Evolutionary conservation across 805 yeast species (phyloP), one percentile per base, ranked within the genome.

Genomic region (Candida rishiriensis): DNA sequence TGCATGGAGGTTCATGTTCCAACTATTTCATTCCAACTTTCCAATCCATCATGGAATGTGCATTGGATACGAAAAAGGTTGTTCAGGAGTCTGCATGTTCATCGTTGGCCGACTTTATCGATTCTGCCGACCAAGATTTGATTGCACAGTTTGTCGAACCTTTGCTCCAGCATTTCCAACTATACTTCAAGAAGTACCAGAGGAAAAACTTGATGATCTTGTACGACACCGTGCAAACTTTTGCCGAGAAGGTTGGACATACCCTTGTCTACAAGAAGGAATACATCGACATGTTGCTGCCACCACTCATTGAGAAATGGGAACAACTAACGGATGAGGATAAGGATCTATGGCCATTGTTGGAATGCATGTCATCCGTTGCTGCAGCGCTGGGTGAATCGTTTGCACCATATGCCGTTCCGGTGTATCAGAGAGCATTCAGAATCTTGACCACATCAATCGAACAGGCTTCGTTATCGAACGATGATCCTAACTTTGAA

Each of bases 81-180:
- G 99, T 91, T n/a, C 99, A 93, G 66, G 91, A 89, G 57, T 85
- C 96, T 44, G 97, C 96, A 1, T 88, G 96, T 54, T 79, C 89
- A 32, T 86, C 97, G 10, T 75, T 91, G 36, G 84, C 96, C 1
- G 82, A 81, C 44, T 85, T 90, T 49, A 81, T 90, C 34, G 97
- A 90, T 56, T 78, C 74, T 46, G 75, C 93, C 17, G 88, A 86
- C 42, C 65, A 79, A 1, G 73, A 71, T 36, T 60, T 84, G 35
- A 71, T 90, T 39, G 75, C 72, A 21, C 82, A 83, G 16, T 78
- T 84, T 49, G 67, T 81, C 39, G 85, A 74, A 38, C 84, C 83
- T 9, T 70, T 93, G 46, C 69, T 91, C 50, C 72, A 72, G 36
- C 89, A 79, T 56, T 82, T 91, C 63, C 76, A 80, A 44, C 63